Evolutionary conservation across 2,329 filamentous ascomycete species (phyloP).

Genomic region (Emericellopsis cladophorae): DNA sequence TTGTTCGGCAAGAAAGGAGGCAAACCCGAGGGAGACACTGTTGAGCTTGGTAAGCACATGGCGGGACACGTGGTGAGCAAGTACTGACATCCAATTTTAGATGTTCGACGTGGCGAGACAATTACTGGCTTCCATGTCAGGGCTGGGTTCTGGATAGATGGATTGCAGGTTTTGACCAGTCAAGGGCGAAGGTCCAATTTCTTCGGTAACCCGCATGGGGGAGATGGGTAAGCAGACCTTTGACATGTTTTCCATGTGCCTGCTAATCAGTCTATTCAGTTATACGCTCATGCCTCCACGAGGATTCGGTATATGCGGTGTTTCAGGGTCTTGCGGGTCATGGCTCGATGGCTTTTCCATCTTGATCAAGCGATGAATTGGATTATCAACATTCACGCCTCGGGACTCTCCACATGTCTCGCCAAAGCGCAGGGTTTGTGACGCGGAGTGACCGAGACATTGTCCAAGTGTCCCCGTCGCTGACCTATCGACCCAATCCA

Average conservation of each 20-base stretch:
- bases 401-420: too few relatives aligned
- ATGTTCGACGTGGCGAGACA: conserved; percentile 74
- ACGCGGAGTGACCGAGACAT: too few relatives aligned
- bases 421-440: too few relatives aligned
- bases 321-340: conserved; percentile 66
- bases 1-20: conserved; percentile 75
- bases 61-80: not conserved
- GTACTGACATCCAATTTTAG: conserved; percentile 26
- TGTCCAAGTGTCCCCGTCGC: too few relatives aligned
- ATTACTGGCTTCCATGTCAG: conserved; percentile 77
- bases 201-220: conserved; percentile 71
- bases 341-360: conserved; percentile 84
- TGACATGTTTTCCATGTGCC: not conserved
- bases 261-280: conserved; percentile 28
- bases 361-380: conserved; percentile 37
- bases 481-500: too few relatives aligned
- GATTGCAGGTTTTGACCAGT: conserved; percentile 79
- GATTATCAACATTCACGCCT: too few relatives aligned
- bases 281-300: conserved; percentile 80
- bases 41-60: conserved; percentile 55
- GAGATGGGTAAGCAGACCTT: conserved; percentile 57
- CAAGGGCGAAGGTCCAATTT: conserved; percentile 74
- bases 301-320: conserved; percentile 78
- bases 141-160: conserved; percentile 74
- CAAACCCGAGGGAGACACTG: conserved; percentile 56